These are phyloP conservation scores for Xylaria sp. DNA, from an alignment of 2,329 filamentous ascomycete species.

Conservation along the genomic window DNA sequence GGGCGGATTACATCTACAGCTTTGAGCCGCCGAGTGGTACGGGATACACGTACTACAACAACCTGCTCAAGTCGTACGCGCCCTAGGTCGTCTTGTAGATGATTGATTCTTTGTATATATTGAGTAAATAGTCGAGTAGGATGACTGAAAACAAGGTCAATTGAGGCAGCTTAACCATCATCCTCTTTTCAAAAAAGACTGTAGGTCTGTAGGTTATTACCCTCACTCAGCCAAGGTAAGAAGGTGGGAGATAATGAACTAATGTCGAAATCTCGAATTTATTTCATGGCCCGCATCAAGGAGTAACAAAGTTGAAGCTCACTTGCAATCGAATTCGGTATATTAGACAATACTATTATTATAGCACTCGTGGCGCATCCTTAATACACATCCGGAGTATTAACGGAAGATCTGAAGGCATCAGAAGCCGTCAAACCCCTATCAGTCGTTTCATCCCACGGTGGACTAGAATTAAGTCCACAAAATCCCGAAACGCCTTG, in stretches of 20 bases:
- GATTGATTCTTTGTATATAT: background rate
- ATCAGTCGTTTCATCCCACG: background rate
- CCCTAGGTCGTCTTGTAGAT: constrained; percentile 10
- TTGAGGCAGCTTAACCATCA: no score
- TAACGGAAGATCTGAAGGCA: background rate
- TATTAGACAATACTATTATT: no score
- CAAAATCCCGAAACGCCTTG: background rate
- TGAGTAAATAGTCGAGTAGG: background rate
- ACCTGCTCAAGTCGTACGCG: constrained; percentile 21
- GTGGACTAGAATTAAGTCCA: background rate
- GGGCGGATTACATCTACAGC: constrained; percentile 45
- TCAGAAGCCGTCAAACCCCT: background rate
- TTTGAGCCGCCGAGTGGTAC: constrained; percentile 43
- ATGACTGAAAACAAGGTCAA: background rate
- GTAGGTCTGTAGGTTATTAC: no score
- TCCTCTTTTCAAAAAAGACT: no score
- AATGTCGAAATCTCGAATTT: no score
- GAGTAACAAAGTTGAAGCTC: no score
- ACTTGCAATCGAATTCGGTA: no score
- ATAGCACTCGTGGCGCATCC: no score
- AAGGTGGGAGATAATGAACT: no score
- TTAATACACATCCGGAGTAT: no score
- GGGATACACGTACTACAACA: constrained; percentile 36
- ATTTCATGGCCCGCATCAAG: no score
- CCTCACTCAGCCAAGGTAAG: no score